Percentiles rank a stretch among this genome's conserved stretches.
Conservation (phyloP, 768 basidiomycete genomes). For the Xanthoconium stramineum region DNA sequence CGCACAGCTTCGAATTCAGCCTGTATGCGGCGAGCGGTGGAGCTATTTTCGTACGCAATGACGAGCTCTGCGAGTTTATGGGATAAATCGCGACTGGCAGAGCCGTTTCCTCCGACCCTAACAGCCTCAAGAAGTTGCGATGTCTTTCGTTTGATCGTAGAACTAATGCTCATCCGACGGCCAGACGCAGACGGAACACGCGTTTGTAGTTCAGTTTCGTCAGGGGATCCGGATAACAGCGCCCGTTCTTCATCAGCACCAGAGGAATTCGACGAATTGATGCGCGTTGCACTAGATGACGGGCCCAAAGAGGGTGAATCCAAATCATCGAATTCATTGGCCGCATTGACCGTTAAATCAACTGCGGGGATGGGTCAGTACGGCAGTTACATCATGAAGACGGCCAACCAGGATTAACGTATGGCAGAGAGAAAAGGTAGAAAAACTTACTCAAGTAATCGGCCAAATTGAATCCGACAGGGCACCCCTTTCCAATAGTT, state of each 20-base stretch:
- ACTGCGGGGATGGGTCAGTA: constrained; percentile 39
- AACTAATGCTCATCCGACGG: constrained; percentile 42
- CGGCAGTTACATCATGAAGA: not conserved
- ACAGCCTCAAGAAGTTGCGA: constrained; percentile 69
- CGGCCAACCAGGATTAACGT: too few relatives aligned
- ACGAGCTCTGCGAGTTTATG: constrained; percentile 72
- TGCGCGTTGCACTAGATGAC: constrained; percentile 21
- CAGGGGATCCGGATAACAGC: constrained; percentile 39
- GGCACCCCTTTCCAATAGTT: constrained; percentile 78
- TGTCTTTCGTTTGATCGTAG: constrained; percentile 67
- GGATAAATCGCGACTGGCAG: constrained; percentile 38
- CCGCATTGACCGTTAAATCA: constrained; percentile 67
- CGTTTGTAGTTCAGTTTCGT: constrained; percentile 53
- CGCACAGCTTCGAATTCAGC: constrained; percentile 55
- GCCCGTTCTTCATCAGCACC: constrained; percentile 70
- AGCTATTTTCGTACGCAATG: constrained; percentile 63
- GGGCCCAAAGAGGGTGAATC: constrained; percentile 36
- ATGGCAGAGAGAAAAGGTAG: too few relatives aligned
- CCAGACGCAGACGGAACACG: constrained; percentile 27
- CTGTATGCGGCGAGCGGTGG: constrained; percentile 58
- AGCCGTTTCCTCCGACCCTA: constrained; percentile 29
- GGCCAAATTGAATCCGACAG: constrained; percentile 93
- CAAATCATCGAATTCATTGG: constrained; percentile 32
- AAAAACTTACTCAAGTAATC: constrained; percentile 85
- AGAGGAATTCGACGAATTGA: constrained; percentile 42